Percentiles rank a stretch among this genome's conserved stretches.
These are phyloP conservation scores for Trichoderma semiorbis DNA, from an alignment of 2,329 filamentous ascomycete genomes.

Conservation along the genomic window DNA sequence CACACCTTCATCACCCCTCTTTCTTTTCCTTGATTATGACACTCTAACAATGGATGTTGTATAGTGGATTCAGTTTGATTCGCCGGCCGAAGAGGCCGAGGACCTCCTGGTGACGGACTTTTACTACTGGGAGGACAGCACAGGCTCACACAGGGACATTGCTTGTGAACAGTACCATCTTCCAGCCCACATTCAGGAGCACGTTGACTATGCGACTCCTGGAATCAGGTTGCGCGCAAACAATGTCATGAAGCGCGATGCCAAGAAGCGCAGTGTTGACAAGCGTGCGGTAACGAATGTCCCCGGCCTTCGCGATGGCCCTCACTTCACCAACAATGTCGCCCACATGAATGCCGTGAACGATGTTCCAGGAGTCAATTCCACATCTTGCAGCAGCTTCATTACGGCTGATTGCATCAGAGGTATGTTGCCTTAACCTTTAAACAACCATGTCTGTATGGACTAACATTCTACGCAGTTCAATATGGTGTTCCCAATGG, in stretches of 20 bases:
- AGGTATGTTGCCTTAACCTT: not conserved
- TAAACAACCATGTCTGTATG: not conserved
- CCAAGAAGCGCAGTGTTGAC: not conserved
- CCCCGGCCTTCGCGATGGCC: not conserved
- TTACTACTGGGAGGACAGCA: constrained; percentile 45
- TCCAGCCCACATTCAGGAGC: not conserved
- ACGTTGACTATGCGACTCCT: constrained; percentile 1
- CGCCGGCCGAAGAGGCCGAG: constrained; percentile 36
- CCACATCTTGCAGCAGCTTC: not conserved
- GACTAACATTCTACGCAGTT: not conserved
- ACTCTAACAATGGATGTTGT: not conserved
- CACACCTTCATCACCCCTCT: not conserved
- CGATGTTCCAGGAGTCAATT: not conserved
- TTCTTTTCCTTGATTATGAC: not conserved
- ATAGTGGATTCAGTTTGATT: constrained; percentile 32
- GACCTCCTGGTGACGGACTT: constrained; percentile 51
- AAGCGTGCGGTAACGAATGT: not conserved
- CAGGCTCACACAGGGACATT: constrained; percentile 28
- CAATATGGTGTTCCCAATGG: not conserved
- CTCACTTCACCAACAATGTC: not conserved
- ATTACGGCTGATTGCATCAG: constrained; percentile 4
- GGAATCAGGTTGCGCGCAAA: not conserved
- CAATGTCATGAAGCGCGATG: not conserved
- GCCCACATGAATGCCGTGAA: not conserved
- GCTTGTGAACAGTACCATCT: constrained; percentile 28